Evolutionary conservation across 2,329 filamentous ascomycete species (phyloP), one percentile per base, ranked within the genome.

Genomic region (Neoscytalidium dimidiatum): DNA sequence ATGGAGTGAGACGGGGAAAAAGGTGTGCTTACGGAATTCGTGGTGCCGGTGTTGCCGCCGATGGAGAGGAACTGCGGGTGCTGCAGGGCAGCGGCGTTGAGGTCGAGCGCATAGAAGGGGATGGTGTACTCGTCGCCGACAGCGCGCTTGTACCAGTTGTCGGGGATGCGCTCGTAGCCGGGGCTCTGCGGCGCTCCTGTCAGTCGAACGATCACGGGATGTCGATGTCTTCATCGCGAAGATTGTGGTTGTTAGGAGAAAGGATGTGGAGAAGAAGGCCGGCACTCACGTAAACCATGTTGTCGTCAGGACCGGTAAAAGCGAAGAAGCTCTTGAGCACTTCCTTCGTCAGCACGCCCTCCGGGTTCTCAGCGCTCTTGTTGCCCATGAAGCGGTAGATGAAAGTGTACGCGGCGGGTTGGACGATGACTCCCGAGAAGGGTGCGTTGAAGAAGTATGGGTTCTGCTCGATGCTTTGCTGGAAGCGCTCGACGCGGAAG

Each of bases 21-120:
- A n/a, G 43, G 1, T 19, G 21, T 3, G 14, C 17, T 71, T 67
- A 78, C 78, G 23, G 73, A 71, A 67, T 77, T 73, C 3, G 67
- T 62, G 2, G 66, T 73, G 28, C 75, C 75, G 5, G 72, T 74
- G 68, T 78, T 78, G 57, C 76, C 77, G 51, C 77, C 77, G 33
- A 78, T 69, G 60, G 66, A 62, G 38, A 70, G 61, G 63, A 78
- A 73, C 29, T 75, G 68, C 4, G 75, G 77, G 67, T 75, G 67
- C 28, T 71, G 65, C 31, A 67, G 49, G n/a, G 67, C 69, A 11
- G 46, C 61, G 23, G 46, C 33, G 48, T 49, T 46, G 33, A 52
- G 35, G 35, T 63, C 61, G 3, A 33, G 11, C 6, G 43, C 35
- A 13, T 38, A 52, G 33, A 52, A 63, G 6, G 44, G 61, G n/a